A percentile compares a stretch with the other conserved stretches of the same genome.
These are phyloP conservation scores for Blastomyces silverae DNA, from an alignment of 2,329 filamentous ascomycete species.

Conservation along the genomic window DNA sequence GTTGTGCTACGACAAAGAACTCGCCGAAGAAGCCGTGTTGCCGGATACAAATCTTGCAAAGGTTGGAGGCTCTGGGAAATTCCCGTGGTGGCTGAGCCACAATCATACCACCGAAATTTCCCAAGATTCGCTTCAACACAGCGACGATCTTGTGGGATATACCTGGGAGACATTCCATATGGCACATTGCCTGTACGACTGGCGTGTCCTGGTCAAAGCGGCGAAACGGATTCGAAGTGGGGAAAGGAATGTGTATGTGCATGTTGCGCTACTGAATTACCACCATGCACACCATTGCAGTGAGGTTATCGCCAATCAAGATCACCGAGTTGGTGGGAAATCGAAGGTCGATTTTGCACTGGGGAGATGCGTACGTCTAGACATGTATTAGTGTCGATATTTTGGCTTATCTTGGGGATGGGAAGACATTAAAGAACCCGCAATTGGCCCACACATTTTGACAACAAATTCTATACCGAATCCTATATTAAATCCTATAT, in stretches of 20 bases:
- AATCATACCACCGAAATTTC: slow-evolving; percentile 15
- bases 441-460: not conserved
- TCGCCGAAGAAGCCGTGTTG: slow-evolving; percentile 6
- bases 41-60: slow-evolving; percentile 9
- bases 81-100: slow-evolving; percentile 16
- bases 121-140: slow-evolving; percentile 9
- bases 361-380: slow-evolving; percentile 14
- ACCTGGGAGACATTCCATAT: slow-evolving; percentile 19
- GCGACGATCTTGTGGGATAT: slow-evolving; percentile 16
- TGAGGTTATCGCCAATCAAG: slow-evolving; percentile 14
- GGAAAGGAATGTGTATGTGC: slow-evolving; percentile 17
- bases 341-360: slow-evolving; percentile 17
- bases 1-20: slow-evolving; percentile 16
- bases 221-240: slow-evolving; percentile 16
- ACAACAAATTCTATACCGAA: not conserved
- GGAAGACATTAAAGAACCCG: too few species aligned
- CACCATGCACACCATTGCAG: slow-evolving; percentile 17
- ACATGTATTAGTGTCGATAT: slow-evolving; percentile 9
- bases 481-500: too few species aligned
- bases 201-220: slow-evolving; percentile 17
- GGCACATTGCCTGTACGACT: slow-evolving; percentile 18
- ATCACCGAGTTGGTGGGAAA: slow-evolving; percentile 11
- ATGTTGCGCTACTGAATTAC: slow-evolving; percentile 14
- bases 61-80: slow-evolving; percentile 11
- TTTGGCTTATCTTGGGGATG: not conserved